These are phyloP conservation scores for Pseudozyma sp. DNA, from an alignment of 1,284 basidiomycete genomes.

Conservation along the genomic window DNA sequence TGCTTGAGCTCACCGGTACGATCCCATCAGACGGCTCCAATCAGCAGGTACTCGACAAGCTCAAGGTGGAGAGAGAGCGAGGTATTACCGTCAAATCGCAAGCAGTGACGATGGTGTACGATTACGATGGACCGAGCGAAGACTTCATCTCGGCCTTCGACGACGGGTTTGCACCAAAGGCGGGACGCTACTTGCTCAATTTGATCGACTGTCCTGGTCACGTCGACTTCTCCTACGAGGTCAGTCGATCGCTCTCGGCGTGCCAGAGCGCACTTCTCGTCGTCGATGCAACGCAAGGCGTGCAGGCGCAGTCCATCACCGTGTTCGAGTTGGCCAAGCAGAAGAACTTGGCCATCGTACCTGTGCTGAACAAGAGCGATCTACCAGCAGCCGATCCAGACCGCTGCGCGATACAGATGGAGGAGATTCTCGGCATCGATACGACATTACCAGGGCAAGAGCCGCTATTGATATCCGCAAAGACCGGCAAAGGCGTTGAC, in stretches of 20 bases:
- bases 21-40: slow-evolving; percentile 63
- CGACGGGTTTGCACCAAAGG: slow-evolving; percentile 35
- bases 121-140: slow-evolving; percentile 38
- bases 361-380: slow-evolving; percentile 90
- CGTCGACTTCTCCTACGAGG: slow-evolving; percentile 77
- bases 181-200: slow-evolving; percentile 77
- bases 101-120: slow-evolving; percentile 67
- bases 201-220: slow-evolving; percentile 89
- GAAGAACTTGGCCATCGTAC: slow-evolving; percentile 82
- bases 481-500: slow-evolving; percentile 86
- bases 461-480: slow-evolving; percentile 76
- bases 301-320: slow-evolving; percentile 96
- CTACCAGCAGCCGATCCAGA: slow-evolving; percentile 52
- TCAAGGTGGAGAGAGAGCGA: slow-evolving; percentile 94
- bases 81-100: slow-evolving; percentile 83
- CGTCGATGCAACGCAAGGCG: slow-evolving; percentile 95
- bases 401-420: slow-evolving; percentile 48
- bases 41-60: slow-evolving; percentile 69
- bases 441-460: slow-evolving; percentile 40
- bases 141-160: slow-evolving; percentile 44
- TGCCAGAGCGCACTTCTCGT: slow-evolving; percentile 91
- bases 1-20: slow-evolving; percentile 66
- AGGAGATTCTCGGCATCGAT: slow-evolving; percentile 74
- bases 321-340: slow-evolving; percentile 88
- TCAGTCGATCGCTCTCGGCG: slow-evolving; percentile 89